phyloP scores from a whole-genome alignment of 805 yeast genomes.

The Ogataea pignaliae region DNA sequence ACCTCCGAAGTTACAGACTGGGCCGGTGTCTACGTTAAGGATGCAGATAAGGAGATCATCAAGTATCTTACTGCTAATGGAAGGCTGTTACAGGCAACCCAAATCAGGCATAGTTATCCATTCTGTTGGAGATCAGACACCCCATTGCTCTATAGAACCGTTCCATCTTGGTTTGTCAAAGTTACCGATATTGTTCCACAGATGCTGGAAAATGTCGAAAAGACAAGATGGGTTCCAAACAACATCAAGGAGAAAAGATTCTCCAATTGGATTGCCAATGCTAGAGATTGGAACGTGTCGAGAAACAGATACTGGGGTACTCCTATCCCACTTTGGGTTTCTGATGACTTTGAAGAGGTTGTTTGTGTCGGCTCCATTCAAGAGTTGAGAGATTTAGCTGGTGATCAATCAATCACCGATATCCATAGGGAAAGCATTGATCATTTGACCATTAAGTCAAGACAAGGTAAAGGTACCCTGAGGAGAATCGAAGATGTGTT shows the following conservation, averaged over 20 bases:
- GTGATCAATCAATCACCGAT: constrained; percentile 76
- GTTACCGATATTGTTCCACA: constrained; percentile 83
- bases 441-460: constrained; percentile 87
- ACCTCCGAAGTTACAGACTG: constrained; percentile 70
- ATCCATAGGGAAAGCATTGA: constrained; percentile 93
- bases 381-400: constrained; percentile 82
- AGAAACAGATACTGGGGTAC: constrained; percentile 99
- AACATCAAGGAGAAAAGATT: constrained; percentile 91
- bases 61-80: constrained; percentile 78
- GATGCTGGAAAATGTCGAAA: constrained; percentile 79
- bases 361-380: constrained; percentile 90
- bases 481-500: constrained; percentile 95
- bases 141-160: constrained; percentile 91
- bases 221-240: constrained; percentile 92
- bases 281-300: constrained; percentile 98
- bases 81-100: constrained; percentile 67
- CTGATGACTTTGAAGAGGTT: constrained; percentile 88
- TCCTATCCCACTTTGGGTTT: constrained; percentile 96
- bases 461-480: constrained; percentile 80
- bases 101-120: constrained; percentile 94
- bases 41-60: constrained; percentile 89
- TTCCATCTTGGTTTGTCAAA: constrained; percentile 98
- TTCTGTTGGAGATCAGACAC: constrained; percentile 99
- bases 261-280: constrained; percentile 96
- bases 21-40: constrained; percentile 86